Conservation (phyloP, 148 eudicot genomes). For the Fallopia convolvulus region DNA sequence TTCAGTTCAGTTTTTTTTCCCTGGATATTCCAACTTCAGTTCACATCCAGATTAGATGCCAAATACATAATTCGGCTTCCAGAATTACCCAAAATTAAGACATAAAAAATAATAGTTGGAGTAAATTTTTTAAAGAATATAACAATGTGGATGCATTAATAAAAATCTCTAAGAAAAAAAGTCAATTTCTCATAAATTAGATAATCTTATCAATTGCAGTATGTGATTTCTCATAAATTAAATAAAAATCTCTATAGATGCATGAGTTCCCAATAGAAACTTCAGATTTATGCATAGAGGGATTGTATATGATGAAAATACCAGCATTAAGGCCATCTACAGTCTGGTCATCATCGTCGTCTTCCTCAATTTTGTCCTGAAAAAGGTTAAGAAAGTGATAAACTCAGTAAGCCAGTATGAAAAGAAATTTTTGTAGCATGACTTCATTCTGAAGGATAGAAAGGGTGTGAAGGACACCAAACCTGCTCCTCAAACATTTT, state of each 20-base stretch:
- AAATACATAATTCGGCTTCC: not conserved
- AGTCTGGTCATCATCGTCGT: slow-evolving; percentile 45
- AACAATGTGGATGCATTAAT: not conserved
- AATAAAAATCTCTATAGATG: not conserved
- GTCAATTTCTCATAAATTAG: not conserved
- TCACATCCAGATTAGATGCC: not conserved
- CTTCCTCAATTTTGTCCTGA: slow-evolving; percentile 73
- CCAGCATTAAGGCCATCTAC: slow-evolving; percentile 28
- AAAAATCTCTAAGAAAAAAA: not conserved
- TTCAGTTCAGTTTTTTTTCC: not conserved
- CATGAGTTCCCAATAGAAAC: not conserved
- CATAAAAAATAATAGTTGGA: not conserved
- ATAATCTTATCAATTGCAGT: not conserved
- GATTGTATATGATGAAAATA: slow-evolving; percentile 14
- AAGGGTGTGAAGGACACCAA: not conserved
- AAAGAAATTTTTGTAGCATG: not conserved
- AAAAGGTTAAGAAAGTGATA: not conserved
- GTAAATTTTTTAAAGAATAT: not conserved
- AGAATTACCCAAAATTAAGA: not conserved
- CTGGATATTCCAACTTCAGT: not conserved
- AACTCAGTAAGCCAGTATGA: not conserved
- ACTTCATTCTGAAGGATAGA: not conserved
- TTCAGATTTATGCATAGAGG: not conserved
- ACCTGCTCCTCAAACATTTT: slow-evolving; percentile 93
- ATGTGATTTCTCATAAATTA: not conserved